Evolutionary conservation across 2,329 filamentous ascomycete species (phyloP).

Genomic region (Stenocarpella maydis): DNA sequence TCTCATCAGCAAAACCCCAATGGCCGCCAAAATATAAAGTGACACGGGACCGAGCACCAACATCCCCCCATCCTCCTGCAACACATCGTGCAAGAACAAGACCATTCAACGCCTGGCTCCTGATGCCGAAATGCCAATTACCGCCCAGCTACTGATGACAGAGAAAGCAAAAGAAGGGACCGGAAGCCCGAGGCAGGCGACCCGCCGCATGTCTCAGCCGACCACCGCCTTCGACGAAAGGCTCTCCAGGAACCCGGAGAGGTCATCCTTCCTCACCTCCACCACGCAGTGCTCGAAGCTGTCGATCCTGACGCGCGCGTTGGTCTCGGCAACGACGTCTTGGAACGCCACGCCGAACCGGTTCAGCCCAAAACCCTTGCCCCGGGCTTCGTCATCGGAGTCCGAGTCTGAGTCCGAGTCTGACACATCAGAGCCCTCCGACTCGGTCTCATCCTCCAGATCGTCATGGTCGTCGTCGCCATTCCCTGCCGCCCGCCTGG

Average conservation of each 20-base stretch:
- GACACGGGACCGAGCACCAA: not conserved
- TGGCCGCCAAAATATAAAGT: not conserved
- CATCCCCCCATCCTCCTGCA: not conserved
- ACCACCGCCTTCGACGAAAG: slow-evolving; percentile 91
- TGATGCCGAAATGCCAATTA: slow-evolving; percentile 17
- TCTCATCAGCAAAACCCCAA: not conserved
- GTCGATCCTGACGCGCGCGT: slow-evolving; percentile 87
- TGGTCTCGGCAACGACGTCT: slow-evolving; percentile 91
- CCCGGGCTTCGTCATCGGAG: slow-evolving; percentile 61
- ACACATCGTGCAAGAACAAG: slow-evolving; percentile 7
- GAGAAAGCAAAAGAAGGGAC: slow-evolving; percentile 8
- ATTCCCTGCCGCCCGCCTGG: slow-evolving; percentile 56
- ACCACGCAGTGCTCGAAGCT: slow-evolving; percentile 98
- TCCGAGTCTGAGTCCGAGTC: slow-evolving; percentile 51
- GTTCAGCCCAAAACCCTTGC: slow-evolving; percentile 79
- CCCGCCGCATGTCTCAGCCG: slow-evolving; percentile 52
- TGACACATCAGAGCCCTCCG: slow-evolving; percentile 49
- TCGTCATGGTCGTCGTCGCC: slow-evolving; percentile 52
- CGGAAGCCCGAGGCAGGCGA: not conserved
- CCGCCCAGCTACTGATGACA: slow-evolving; percentile 7
- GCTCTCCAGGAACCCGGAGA: slow-evolving; percentile 88
- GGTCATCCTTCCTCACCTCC: slow-evolving; percentile 95
- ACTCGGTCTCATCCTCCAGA: slow-evolving; percentile 59
- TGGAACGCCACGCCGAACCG: slow-evolving; percentile 95
- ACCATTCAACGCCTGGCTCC: slow-evolving; percentile 33